Percentiles rank a stretch among this genome's conserved stretches.
These are phyloP conservation scores for Blakeslea trispora DNA, from an alignment of 371 early-diverging fungal genomes.

Conservation along the genomic window DNA sequence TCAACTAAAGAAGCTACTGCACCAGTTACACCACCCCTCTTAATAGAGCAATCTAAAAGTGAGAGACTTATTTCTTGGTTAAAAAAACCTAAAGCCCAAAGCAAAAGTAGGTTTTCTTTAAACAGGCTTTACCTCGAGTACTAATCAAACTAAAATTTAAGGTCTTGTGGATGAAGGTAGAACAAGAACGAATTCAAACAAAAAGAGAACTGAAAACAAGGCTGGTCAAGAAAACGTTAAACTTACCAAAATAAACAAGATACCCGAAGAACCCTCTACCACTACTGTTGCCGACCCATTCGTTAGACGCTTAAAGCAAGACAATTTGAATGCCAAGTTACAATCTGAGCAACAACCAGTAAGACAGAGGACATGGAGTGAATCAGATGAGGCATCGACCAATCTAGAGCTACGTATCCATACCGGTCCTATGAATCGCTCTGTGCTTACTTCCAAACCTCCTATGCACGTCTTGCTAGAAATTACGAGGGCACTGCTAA, in stretches of 20 bases:
- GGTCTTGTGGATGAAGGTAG: too few relatives aligned
- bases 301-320: too few relatives aligned
- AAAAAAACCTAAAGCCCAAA: conserved; percentile 12
- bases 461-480: conserved; percentile 72
- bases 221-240: too few relatives aligned
- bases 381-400: conserved; percentile 10
- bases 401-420: conserved; percentile 69
- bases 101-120: conserved; percentile 17
- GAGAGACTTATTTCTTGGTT: conserved; percentile 19
- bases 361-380: too few relatives aligned
- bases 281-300: too few relatives aligned
- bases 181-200: too few relatives aligned
- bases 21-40: conserved; percentile 7
- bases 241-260: too few relatives aligned
- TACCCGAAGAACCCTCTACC: too few relatives aligned
- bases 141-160: not conserved
- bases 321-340: too few relatives aligned
- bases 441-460: conserved; percentile 68
- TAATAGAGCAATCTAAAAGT: conserved; percentile 19
- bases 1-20: conserved; percentile 4
- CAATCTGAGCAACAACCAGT: too few relatives aligned
- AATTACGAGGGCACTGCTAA: conserved; percentile 60
- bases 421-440: conserved; percentile 75
- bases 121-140: too few relatives aligned
- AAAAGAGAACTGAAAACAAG: too few relatives aligned